Conservation (phyloP, 129 eudicot species). For the carrot (Daucus carota) region DNA sequence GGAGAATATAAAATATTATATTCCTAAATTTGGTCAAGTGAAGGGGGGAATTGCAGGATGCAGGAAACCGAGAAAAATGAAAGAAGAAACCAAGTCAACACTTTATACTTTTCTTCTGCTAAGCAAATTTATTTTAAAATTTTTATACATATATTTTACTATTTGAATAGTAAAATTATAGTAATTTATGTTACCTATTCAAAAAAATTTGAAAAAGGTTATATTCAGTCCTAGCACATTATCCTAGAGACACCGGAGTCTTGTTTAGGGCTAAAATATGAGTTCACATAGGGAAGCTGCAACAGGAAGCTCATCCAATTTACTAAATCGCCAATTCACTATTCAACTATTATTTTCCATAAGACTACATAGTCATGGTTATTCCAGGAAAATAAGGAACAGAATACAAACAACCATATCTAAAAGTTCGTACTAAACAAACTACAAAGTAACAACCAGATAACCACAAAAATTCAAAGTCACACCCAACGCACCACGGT, state of each 20-base stretch:
- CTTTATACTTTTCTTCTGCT: too few species aligned
- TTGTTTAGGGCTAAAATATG: background rate
- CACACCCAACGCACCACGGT: background rate
- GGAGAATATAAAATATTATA: too few species aligned
- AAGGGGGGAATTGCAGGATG: too few species aligned
- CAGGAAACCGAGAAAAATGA: too few species aligned
- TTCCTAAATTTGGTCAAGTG: too few species aligned
- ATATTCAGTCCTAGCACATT: background rate
- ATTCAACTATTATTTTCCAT: background rate
- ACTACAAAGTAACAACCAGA: background rate
- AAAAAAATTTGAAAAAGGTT: too few species aligned
- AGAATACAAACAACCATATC: background rate
- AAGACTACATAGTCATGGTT: background rate
- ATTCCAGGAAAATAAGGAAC: background rate
- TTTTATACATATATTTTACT: too few species aligned
- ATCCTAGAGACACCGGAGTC: background rate
- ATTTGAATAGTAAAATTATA: too few species aligned
- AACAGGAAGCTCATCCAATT: background rate
- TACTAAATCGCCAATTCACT: background rate
- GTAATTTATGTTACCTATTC: too few species aligned
- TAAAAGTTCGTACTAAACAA: background rate
- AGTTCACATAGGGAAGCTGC: background rate
- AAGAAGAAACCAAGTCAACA: too few species aligned
- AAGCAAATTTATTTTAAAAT: too few species aligned
- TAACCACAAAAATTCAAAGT: background rate